A percentile compares a stretch with the other conserved stretches of the same genome.
These are phyloP conservation scores for Daldinia decipiens DNA, from an alignment of 495 filamentous ascomycete genomes.

Conservation along the genomic window DNA sequence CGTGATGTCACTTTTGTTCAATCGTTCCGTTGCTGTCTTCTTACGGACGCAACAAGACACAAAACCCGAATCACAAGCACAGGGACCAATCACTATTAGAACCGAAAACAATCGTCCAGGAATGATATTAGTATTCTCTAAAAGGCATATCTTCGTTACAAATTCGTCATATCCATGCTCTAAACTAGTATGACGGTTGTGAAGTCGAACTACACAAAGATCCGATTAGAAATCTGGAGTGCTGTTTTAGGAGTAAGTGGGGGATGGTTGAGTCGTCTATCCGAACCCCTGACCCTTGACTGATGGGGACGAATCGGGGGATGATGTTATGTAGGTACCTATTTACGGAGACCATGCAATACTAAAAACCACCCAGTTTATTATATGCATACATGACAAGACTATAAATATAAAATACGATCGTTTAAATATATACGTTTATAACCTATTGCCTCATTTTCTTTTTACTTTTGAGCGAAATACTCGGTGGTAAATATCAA, in stretches of 20 bases:
- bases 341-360: not conserved
- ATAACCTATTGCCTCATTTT: no score
- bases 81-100: not conserved
- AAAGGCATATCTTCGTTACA: not conserved
- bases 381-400: no score
- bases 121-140: not conserved
- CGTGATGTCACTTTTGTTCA: not conserved
- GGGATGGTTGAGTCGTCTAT: slow-evolving; percentile 25
- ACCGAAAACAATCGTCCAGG: not conserved
- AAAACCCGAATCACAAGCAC: slow-evolving; percentile 1
- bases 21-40: not conserved
- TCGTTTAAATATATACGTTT: no score
- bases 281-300: slow-evolving; percentile 41
- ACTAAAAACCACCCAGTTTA: not conserved
- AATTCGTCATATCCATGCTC: slow-evolving; percentile 9
- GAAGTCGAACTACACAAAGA: slow-evolving; percentile 27
- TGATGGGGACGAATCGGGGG: not conserved
- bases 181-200: slow-evolving; percentile 20
- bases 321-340: no score
- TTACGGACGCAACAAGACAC: not conserved
- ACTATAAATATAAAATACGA: no score
- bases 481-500: not conserved
- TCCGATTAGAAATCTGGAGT: slow-evolving; percentile 30
- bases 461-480: not conserved
- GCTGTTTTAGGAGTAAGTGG: slow-evolving; percentile 18